phyloP scores from a whole-genome alignment of 2,329 filamentous ascomycete genomes.

The Chaetomiaceae sp. region DNA sequence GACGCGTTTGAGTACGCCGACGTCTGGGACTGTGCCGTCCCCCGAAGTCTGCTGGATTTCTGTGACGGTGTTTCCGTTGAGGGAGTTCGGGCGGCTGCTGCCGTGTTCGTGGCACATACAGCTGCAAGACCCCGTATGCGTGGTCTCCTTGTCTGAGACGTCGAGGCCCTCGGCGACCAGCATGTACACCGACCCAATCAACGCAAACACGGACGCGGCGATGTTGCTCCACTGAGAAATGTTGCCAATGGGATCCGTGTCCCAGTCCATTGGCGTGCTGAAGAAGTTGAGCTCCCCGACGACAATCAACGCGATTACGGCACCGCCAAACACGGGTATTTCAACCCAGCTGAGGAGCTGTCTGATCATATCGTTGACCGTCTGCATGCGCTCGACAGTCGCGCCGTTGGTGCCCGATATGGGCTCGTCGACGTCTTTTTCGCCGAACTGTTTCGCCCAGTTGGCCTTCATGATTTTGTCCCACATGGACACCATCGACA shows the following conservation, averaged over 20 bases:
- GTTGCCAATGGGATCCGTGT: constrained; percentile 57
- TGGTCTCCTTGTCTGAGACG: constrained; percentile 9
- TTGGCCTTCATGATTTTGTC: constrained; percentile 59
- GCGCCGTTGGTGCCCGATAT: constrained; percentile 51
- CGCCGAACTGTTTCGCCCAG: constrained; percentile 43
- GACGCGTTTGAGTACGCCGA: not conserved
- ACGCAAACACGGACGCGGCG: constrained; percentile 51
- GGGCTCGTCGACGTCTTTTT: constrained; percentile 31
- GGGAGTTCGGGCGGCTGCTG: not conserved
- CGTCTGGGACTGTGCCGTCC: not conserved
- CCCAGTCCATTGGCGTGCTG: constrained; percentile 47
- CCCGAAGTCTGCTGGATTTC: not conserved
- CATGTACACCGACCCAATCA: constrained; percentile 53
- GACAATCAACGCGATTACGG: constrained; percentile 53
- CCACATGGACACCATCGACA: constrained; percentile 57
- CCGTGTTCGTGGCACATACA: constrained; percentile 17
- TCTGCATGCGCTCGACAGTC: constrained; percentile 45
- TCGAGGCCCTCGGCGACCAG: constrained; percentile 35
- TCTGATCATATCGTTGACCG: constrained; percentile 49
- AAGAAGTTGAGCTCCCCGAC: constrained; percentile 61
- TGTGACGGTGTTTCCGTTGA: not conserved
- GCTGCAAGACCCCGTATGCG: constrained; percentile 21
- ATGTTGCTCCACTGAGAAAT: constrained; percentile 58
- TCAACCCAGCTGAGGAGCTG: constrained; percentile 50
- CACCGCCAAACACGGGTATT: constrained; percentile 52